phyloP scores from a whole-genome alignment of 345 rosid genomes.

The Microcos paniculata region DNA sequence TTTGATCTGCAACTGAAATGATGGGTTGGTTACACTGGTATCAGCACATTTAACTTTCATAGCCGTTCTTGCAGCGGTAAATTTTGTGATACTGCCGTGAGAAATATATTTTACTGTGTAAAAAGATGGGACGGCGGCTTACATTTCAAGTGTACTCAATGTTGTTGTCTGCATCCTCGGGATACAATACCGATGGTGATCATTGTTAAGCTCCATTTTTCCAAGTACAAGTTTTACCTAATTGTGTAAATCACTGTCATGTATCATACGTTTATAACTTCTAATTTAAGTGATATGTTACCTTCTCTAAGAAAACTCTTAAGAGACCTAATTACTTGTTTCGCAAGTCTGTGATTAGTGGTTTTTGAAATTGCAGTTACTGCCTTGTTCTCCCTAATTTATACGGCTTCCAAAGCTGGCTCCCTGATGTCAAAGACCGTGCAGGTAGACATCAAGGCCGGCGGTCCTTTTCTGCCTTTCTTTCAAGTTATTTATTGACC shows the following conservation, averaged over 20 bases:
- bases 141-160: constrained; percentile 11
- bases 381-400: background rate
- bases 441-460: background rate
- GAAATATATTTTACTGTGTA: constrained; percentile 27
- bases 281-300: background rate
- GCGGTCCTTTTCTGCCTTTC: background rate
- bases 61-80: constrained; percentile 24
- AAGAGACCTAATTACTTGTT: background rate
- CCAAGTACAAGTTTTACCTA: background rate
- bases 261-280: background rate
- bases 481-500: too few species aligned
- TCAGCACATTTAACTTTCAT: background rate
- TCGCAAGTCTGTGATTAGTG: background rate
- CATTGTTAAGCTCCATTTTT: background rate
- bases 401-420: background rate
- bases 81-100: constrained; percentile 23
- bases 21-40: background rate
- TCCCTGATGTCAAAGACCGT: background rate
- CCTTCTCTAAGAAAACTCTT: background rate
- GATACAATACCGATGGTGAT: background rate
- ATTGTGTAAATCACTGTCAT: background rate
- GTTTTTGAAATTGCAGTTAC: background rate
- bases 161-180: background rate
- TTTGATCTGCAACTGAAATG: background rate
- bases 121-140: constrained; percentile 11